phyloP scores from a whole-genome alignment of 306 rosid genomes.

The Luffa acutangula region DNA sequence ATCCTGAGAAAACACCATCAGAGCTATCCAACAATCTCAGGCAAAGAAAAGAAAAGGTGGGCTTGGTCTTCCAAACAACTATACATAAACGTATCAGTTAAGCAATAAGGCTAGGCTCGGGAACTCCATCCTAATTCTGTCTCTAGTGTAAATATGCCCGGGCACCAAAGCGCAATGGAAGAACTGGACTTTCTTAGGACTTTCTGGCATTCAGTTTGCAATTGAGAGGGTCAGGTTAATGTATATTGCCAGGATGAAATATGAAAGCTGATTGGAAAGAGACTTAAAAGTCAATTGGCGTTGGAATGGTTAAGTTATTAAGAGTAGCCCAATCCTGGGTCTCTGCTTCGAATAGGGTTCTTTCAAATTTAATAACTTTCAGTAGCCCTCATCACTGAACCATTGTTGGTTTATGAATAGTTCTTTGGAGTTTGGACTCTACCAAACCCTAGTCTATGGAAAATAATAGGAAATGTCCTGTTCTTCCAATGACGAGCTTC shows the following conservation, averaged over 20 bases:
- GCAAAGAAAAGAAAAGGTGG: neutral
- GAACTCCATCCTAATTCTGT: neutral
- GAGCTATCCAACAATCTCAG: neutral
- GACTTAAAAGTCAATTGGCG: neutral
- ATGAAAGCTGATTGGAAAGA: neutral
- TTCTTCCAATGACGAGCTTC: neutral
- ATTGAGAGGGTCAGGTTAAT: neutral
- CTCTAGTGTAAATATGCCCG: neutral
- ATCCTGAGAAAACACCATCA: neutral
- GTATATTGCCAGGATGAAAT: neutral
- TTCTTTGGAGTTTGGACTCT: neutral
- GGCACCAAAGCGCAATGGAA: neutral
- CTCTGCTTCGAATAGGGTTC: neutral
- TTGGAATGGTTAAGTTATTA: neutral
- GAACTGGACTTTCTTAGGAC: neutral
- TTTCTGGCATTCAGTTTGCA: neutral
- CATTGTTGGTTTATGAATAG: neutral
- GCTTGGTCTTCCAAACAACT: neutral
- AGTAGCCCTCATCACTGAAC: neutral
- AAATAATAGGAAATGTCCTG: neutral
- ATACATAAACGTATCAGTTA: neutral
- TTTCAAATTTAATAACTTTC: neutral
- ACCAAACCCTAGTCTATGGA: neutral
- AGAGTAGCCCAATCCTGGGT: neutral
- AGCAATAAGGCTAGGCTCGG: neutral